Base-by-base conservation (phyloP, 2,329 filamentous ascomycete genomes). In the Geosmithia flava region DNA sequence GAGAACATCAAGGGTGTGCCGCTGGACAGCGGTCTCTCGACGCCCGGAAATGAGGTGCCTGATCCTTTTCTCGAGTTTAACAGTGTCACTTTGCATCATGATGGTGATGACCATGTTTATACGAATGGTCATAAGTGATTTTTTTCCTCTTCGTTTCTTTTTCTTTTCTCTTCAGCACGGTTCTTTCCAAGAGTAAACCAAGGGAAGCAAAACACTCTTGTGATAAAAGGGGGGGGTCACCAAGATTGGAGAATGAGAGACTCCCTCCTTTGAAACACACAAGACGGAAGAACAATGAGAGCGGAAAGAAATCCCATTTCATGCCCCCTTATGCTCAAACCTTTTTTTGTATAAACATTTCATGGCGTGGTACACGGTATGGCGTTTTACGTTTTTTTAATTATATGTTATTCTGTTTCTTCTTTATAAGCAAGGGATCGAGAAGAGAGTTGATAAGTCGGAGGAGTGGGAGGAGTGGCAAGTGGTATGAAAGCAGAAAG, bases 21-120 rank as follows among this genome's bases (percentile, higher is more conserved):
- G 8, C 70, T 95, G 51, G 89, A 95, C 60, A 91, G 85, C 42
- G 87, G 87, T 1, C 72, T 95, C 47, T 80, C 85, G 2, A 97
- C 91, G 2, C 91, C 91, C 1, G 87, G 85, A 43, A 85, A 76
- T 39, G 91, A 96, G 61, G 62, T 83, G 39, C 74, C 79, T 3
- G 93, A 98, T 74, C 93, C 93, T 2, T 98, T 98, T 62, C 87
- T 96, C 66, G 93, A 97, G 65, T 98, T 98, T 68, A 98, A 97
- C 72, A 95, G 88, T 62, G 90, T 98, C 42, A 98, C 93, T 46
- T 72, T 98, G 52, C 91, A 97, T 65, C 93, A 98, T 61, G 93
- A 97, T 49, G 93, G 89, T 16, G 91, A 96, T 56, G 71, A 81
- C 49, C 54, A 54, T 44, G 61, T 68, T 47, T 59, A 59, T 11